Percentiles rank a stretch among this genome's conserved stretches.
phyloP scores from a whole-genome alignment of 768 basidiomycete species.

The Amanita subjunquillea region DNA sequence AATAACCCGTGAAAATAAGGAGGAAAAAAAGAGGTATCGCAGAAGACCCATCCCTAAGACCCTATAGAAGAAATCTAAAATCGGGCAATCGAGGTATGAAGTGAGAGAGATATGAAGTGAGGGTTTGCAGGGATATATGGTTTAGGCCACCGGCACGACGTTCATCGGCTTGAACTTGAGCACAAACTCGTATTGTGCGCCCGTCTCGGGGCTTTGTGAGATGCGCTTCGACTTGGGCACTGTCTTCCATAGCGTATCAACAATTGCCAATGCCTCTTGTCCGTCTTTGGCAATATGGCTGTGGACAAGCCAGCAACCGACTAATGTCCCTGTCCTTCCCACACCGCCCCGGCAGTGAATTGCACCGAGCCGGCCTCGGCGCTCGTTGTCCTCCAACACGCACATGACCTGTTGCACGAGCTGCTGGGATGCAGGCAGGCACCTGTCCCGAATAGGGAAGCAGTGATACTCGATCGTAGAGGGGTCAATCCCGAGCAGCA shows the following conservation, averaged over 20 bases:
- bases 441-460: slow-evolving; percentile 70
- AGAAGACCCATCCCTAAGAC: not conserved
- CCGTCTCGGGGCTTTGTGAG: slow-evolving; percentile 73
- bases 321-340: slow-evolving; percentile 53
- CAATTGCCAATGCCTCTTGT: slow-evolving; percentile 50
- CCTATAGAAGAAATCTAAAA: not conserved
- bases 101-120: not conserved
- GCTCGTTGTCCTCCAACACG: slow-evolving; percentile 50
- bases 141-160: not conserved
- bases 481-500: slow-evolving; percentile 43
- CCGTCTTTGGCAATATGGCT: slow-evolving; percentile 52
- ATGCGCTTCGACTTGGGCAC: slow-evolving; percentile 73
- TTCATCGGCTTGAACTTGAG: slow-evolving; percentile 34
- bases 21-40: not conserved
- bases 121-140: not conserved
- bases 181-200: slow-evolving; percentile 70
- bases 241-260: slow-evolving; percentile 60
- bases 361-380: slow-evolving; percentile 48
- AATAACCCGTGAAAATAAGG: not conserved
- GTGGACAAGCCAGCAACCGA: slow-evolving; percentile 72
- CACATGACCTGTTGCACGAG: slow-evolving; percentile 50
- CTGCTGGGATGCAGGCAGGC: slow-evolving; percentile 46
- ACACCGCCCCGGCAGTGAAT: slow-evolving; percentile 79
- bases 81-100: not conserved
- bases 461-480: slow-evolving; percentile 60